These are phyloP conservation scores for Saxophila tyrrhenica DNA, from an alignment of 495 filamentous ascomycete genomes.

Conservation along the genomic window DNA sequence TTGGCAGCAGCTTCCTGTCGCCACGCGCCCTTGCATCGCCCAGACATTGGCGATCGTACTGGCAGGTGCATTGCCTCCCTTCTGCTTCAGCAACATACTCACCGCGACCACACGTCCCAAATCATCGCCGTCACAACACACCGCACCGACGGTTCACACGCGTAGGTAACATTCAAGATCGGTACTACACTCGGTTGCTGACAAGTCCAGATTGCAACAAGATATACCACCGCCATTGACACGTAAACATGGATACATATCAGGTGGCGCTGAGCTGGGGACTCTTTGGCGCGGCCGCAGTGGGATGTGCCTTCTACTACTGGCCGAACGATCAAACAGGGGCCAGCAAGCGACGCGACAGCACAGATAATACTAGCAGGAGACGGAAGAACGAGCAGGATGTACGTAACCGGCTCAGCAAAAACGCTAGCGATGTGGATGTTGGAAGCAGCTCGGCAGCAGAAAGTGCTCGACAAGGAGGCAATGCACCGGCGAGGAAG, in stretches of 20 bases:
- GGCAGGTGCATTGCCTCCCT: too few species aligned
- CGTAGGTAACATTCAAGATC: too few species aligned
- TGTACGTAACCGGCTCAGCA: not conserved
- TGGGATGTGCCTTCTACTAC: not conserved
- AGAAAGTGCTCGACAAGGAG: not conserved
- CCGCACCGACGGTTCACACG: too few species aligned
- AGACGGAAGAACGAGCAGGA: constrained; percentile 3
- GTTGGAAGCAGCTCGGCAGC: not conserved
- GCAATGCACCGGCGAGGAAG: constrained; percentile 7
- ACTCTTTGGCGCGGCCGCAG: not conserved
- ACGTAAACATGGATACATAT: not conserved
- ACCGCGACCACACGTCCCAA: too few species aligned
- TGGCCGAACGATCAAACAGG: not conserved
- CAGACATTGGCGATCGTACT: too few species aligned
- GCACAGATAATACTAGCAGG: not conserved
- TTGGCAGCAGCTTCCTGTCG: too few species aligned
- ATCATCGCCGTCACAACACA: too few species aligned
- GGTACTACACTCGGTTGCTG: too few species aligned
- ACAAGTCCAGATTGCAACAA: not conserved
- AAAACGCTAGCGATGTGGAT: not conserved
- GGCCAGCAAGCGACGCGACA: not conserved
- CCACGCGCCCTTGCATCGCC: too few species aligned
- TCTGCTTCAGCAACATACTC: too few species aligned
- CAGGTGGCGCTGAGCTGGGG: not conserved
- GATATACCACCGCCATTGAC: not conserved